Evolutionary conservation across 2,329 filamentous ascomycete genomes (phyloP), one percentile per base, ranked within the genome.

Genomic region (Verticillium klebahnii): DNA sequence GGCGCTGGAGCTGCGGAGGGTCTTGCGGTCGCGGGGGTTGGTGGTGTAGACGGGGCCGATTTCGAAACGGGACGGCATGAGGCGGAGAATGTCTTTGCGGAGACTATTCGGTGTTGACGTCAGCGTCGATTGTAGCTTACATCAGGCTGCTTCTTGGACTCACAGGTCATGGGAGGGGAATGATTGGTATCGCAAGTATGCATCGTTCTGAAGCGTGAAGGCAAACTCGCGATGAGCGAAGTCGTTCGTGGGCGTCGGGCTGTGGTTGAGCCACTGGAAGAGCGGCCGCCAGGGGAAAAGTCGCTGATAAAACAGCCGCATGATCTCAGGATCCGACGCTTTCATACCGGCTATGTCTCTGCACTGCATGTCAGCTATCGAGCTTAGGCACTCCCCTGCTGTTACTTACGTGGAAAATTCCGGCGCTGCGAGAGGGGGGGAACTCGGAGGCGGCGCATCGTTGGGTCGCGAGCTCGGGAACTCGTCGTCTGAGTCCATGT

Each of bases 241-340:
- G 76, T 98, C 93, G 67, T 88, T 89, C 5, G 90, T 89, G 0
- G 95, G 93, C 7, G 88, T 88, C 7, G 92, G 89, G 60, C 91
- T 92, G 76, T 98, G 95, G 73, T 98, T 99, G 57, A 99, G 86
- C 95, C 95, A 99, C 75, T 97, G 93, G 77, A 97, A 99, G 23
- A 98, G 87, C 64, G 92, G 90, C 63, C 93, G 88, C 82, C 96
- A 99, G 5, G 95, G 95, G 70, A 98, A 98, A 40, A 99, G 82
- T 57, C 95, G 91, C 72, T 96, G 91, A 74, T 99, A 99, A 79
- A 97, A 99, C 66, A 90, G 91, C 69, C 91, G 87, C 87, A 98
- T 93, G 12, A 96, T 85, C 71, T 93, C 91, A 1, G 91, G 88
- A 68, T 97, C 92, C 45, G 87, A 90, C 52, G 84, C 81, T 40